Base-by-base conservation (phyloP, 805 yeast genomes). In the Groenewaldozyma tartarivorans region DNA sequence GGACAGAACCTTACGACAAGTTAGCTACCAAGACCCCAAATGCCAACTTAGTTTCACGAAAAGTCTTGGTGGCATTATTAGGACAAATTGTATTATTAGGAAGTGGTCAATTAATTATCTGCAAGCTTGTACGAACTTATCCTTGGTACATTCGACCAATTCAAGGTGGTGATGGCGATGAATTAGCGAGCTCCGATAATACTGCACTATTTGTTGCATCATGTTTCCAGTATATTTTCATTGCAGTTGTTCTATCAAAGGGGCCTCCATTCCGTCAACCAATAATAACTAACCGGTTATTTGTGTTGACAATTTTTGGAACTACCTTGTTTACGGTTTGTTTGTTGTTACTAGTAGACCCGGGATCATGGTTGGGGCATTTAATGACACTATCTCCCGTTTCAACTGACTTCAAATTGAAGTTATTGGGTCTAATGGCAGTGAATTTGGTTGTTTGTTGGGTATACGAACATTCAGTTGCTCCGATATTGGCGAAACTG, bases 191-290 rank as follows among this genome's bases (percentile, higher is more conserved):
- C 21, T 76, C 95, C 0, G 98, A 92, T 57, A 92, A 94, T 58
- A 87, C 97, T 0, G 76, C 81, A 0, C 63, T 92, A 43, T 92
- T 92, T 60, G 72, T 78, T 36, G 77, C 74, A 52, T 74, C 95
- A 3, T 85, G 87, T 54, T 82, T 83, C 66, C 97, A 92, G 65
- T 92, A 92, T 60, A 81, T 94, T 37, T 63, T 86, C 42, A 72
- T 78, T 41, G 96, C 96, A 0, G 63, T 85, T 22, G 75, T 87
- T n/a, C 66, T 92, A 44, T 82, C 95, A 16, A 83, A 75, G 9
- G 98, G 99, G 0, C 88, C 92, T 5, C 99, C 99, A 17, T 92
- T 86, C 60, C 71, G 98, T 42, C 81, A 84, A 54, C 79, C 88
- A 1, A 74, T 80, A 50, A 59, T 63, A 20, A 68, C 76, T 46